Evolutionary conservation across 371 early-diverging fungal species (phyloP).

Genomic region (Mycotypha africana): DNA sequence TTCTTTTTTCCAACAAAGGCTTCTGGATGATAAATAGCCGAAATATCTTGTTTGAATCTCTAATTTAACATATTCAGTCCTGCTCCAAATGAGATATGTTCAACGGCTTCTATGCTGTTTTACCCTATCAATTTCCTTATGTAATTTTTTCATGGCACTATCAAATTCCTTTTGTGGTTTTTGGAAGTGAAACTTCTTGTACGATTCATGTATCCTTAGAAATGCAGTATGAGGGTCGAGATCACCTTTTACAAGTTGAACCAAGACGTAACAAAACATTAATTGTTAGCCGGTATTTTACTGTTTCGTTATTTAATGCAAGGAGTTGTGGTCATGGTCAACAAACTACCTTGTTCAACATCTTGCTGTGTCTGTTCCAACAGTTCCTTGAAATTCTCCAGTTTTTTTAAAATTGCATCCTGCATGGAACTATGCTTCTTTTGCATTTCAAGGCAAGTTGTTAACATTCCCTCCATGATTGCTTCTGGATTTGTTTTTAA

Average conservation of each 20-base stretch:
- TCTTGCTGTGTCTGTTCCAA: slow-evolving; percentile 11
- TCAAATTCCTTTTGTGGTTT: slow-evolving; percentile 70
- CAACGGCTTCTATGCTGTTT: neutral
- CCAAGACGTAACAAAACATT: no score
- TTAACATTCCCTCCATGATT: slow-evolving; percentile 18
- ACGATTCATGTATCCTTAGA: slow-evolving; percentile 11
- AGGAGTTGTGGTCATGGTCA: no score
- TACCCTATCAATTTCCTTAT: slow-evolving; percentile 77
- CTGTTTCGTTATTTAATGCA: no score
- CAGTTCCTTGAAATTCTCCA: slow-evolving; percentile 9
- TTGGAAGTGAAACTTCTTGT: slow-evolving; percentile 23
- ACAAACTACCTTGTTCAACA: no score
- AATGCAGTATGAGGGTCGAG: slow-evolving; percentile 1
- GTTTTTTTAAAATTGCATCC: slow-evolving; percentile 9
- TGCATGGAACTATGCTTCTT: slow-evolving; percentile 18
- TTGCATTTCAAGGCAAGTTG: slow-evolving; percentile 12
- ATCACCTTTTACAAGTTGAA: no score
- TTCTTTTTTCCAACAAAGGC: slow-evolving; percentile 66
- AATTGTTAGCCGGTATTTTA: no score
- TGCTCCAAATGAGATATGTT: no score
- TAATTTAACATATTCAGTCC: no score
- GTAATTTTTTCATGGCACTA: slow-evolving; percentile 55
- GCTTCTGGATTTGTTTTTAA: no score
- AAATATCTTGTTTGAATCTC: slow-evolving; percentile 62
- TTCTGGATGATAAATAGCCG: slow-evolving; percentile 52